phyloP scores from a whole-genome alignment of 768 basidiomycete species.

The Amanita subjunquillea region DNA sequence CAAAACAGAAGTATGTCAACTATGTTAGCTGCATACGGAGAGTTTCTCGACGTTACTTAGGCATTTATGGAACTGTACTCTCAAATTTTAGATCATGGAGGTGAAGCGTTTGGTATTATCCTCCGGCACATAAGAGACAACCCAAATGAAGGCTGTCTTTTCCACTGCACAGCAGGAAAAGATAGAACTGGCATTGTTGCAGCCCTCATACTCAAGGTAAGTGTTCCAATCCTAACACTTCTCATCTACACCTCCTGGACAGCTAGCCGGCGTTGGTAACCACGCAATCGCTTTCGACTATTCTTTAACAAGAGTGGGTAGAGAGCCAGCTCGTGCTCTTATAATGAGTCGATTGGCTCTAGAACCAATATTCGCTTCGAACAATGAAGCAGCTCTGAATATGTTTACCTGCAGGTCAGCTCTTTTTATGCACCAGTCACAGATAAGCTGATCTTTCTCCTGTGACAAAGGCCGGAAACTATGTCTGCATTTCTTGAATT shows the following conservation, averaged over 20 bases:
- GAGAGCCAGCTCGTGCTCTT: constrained; percentile 66
- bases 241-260: neutral
- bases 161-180: constrained; percentile 83
- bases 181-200: constrained; percentile 74
- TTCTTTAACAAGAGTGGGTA: constrained; percentile 65
- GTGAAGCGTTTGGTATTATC: constrained; percentile 56
- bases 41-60: constrained; percentile 21
- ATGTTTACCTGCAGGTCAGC: constrained; percentile 72
- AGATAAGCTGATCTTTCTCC: neutral
- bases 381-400: constrained; percentile 68
- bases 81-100: constrained; percentile 71
- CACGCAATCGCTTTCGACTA: constrained; percentile 63
- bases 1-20: constrained; percentile 52
- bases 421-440: neutral
- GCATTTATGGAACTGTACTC: constrained; percentile 75
- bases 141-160: constrained; percentile 53
- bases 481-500: constrained; percentile 65
- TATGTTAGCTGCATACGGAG: neutral
- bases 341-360: constrained; percentile 59
- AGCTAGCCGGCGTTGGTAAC: constrained; percentile 70
- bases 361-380: constrained; percentile 65
- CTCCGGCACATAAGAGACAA: constrained; percentile 65
- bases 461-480: constrained; percentile 45
- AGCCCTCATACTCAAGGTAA: constrained; percentile 61
- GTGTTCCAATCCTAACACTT: neutral